Percentiles rank a stretch among this genome's conserved stretches.
Evolutionary conservation across 1,284 basidiomycete genomes (phyloP).

Genomic region (Somion occarium): DNA sequence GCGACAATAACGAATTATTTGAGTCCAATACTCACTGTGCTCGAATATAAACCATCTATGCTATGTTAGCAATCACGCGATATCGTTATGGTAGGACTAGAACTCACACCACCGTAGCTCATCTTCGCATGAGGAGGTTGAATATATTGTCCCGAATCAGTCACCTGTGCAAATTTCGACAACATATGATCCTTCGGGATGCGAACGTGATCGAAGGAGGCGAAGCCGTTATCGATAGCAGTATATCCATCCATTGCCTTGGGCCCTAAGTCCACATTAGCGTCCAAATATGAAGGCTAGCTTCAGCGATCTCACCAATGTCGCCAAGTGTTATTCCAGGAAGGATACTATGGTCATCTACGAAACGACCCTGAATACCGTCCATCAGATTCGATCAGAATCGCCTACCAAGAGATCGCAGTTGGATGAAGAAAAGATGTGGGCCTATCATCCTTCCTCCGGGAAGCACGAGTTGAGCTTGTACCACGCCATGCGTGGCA

Average conservation of each 20-base stretch:
- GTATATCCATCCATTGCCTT: slow-evolving; percentile 55
- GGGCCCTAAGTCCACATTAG: slow-evolving; percentile 39
- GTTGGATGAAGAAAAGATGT: slow-evolving; percentile 73
- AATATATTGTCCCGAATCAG: slow-evolving; percentile 62
- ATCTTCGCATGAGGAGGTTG: slow-evolving; percentile 71
- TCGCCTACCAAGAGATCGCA: slow-evolving; percentile 51
- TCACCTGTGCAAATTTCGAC: slow-evolving; percentile 69
- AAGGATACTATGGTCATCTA: slow-evolving; percentile 56
- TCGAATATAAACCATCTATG: slow-evolving; percentile 68
- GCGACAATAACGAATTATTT: background rate
- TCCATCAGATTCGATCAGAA: background rate
- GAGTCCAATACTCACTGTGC: slow-evolving; percentile 37
- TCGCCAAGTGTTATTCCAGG: slow-evolving; percentile 73
- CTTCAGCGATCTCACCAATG: no score
- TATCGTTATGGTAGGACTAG: background rate
- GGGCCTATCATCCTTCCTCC: slow-evolving; percentile 64
- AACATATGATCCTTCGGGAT: slow-evolving; percentile 77
- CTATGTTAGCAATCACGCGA: background rate
- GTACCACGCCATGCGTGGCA: slow-evolving; percentile 75
- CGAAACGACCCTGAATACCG: background rate
- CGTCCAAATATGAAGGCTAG: no score
- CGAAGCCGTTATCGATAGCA: slow-evolving; percentile 68
- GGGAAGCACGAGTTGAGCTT: slow-evolving; percentile 70
- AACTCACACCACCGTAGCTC: slow-evolving; percentile 70
- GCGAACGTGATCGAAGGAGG: slow-evolving; percentile 64